Base-by-base conservation (phyloP, 768 basidiomycete genomes). In the Exidia glandulosa region DNA sequence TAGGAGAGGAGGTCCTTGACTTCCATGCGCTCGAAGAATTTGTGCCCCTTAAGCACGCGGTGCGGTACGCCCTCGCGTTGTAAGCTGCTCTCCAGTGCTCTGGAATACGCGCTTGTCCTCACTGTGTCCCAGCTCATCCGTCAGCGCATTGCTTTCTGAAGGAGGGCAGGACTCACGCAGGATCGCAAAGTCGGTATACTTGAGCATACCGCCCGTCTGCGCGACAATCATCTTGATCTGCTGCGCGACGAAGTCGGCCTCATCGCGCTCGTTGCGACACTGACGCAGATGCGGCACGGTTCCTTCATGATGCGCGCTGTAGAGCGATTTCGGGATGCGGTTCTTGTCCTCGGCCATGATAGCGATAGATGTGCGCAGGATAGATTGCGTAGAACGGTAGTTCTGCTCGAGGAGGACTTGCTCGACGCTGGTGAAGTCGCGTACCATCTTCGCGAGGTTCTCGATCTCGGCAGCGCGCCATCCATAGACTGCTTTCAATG, bases 1-100 rank as follows among this genome's bases (percentile, higher is more conserved):
- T 94, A 94, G 2, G 87, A 85, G 31, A 93, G 72, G 12, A 92
- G 59, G 70, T 91, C 88, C 73, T 91, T 91, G 67, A 94, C 80
- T 77, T 93, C 91, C 66, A 82, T 68, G 19, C 90, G 82, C 63
- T 93, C 89, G 65, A 94, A 94, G 77, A 93, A 93, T 67, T 85
- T 88, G 66, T 88, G 87, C 0, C 90, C 90, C 25, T 83, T 86
- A 2, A 94, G 77, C 56, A 94, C 80, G 60, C 82, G 74, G 64
- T 80, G 82, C 1, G 90, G 90, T 37, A 95, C 88, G n/a, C 83
- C 81, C 63, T 85, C 82, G 62, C 80, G 84, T 67, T 90, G 89
- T 27, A 95, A 71, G 0, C 86, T 84, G 14, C 77, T 79, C 72
- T 94, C 93, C 33, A 94, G 79, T 0, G 76, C 75, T 32, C 90